Percentiles rank a stretch among this genome's conserved stretches.
Conservation (phyloP, 441 rosid species). For the Sinapis alba region DNA sequence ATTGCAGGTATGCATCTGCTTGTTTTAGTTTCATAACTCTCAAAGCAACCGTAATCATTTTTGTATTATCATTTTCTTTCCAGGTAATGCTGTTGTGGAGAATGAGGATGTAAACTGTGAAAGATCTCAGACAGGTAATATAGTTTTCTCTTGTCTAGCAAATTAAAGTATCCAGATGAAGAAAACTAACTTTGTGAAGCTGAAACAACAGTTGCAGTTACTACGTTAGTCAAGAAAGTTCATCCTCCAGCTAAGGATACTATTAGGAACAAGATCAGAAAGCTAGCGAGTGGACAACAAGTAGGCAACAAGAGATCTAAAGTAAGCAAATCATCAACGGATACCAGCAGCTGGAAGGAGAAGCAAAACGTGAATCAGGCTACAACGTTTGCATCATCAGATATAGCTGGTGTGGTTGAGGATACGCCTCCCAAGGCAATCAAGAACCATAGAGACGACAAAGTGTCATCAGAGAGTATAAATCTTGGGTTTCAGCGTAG, state of each 20-base stretch:
- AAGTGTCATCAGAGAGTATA: conserved; percentile 61
- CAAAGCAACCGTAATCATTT: conserved; percentile 26
- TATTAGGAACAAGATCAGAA: conserved; percentile 30
- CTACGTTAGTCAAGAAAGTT: conserved; percentile 8
- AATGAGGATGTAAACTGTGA: conserved; percentile 21
- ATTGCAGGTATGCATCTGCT: conserved; percentile 40
- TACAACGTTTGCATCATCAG: conserved; percentile 41
- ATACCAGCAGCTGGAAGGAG: not conserved
- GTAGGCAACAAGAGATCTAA: conserved; percentile 22
- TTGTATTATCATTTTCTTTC: not conserved
- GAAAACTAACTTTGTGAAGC: not conserved
- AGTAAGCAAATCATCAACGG: not conserved
- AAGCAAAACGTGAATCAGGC: conserved; percentile 39
- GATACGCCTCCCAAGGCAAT: conserved; percentile 35
- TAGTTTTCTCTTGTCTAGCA: conserved; percentile 5
- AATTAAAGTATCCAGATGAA: not conserved
- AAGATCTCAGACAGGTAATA: conserved; percentile 37
- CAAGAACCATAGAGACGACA: conserved; percentile 29
- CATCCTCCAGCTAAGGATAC: conserved; percentile 10
- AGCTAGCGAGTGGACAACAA: conserved; percentile 1
- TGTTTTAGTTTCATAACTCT: conserved; percentile 16
- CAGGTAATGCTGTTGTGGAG: conserved; percentile 24
- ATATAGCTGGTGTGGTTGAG: conserved; percentile 40
- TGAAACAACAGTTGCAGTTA: conserved; percentile 27
- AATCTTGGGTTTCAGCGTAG: conserved; percentile 48